A percentile compares a stretch with the other conserved stretches of the same genome.
Conservation (phyloP, 345 rosid genomes). For the Ceriops tagal region DNA sequence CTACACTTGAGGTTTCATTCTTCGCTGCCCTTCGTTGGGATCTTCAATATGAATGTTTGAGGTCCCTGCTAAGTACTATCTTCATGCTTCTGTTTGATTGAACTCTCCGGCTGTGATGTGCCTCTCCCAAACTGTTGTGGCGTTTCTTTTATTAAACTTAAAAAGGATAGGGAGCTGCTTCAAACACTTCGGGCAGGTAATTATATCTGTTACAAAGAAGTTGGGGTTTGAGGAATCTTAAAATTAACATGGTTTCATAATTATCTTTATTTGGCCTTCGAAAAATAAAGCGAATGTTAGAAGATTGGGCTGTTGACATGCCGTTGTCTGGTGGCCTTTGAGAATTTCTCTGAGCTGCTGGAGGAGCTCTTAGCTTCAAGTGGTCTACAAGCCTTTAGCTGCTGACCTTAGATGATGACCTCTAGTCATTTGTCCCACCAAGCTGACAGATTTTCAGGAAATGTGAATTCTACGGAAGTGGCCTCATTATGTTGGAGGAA, state of each 20-base stretch:
- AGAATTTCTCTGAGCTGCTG: conserved; percentile 18
- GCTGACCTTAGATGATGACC: conserved; percentile 13
- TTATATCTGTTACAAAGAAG: conserved; percentile 45
- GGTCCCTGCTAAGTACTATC: conserved; percentile 54
- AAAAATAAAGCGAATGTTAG: background rate
- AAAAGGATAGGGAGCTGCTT: conserved; percentile 53
- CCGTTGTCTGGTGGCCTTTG: conserved; percentile 7
- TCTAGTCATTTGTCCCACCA: background rate
- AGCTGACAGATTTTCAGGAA: conserved; percentile 8
- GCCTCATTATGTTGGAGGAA: background rate
- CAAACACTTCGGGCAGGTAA: conserved; percentile 65
- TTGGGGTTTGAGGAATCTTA: conserved; percentile 27
- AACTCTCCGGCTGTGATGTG: conserved; percentile 46
- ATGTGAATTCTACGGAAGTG: background rate
- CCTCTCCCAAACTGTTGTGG: conserved; percentile 45
- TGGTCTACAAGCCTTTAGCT: conserved; percentile 18
- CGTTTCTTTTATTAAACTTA: conserved; percentile 44
- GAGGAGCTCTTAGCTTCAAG: conserved; percentile 17
- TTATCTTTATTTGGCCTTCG: conserved; percentile 5
- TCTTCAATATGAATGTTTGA: conserved; percentile 51
- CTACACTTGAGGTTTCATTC: conserved; percentile 64
- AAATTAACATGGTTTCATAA: background rate
- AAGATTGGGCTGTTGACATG: conserved; percentile 7
- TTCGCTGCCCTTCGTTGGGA: conserved; percentile 59
- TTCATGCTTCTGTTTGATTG: conserved; percentile 54